Evolutionary conservation across 2,329 filamentous ascomycete species (phyloP).

Genomic region (Ascomycota sp.): DNA sequence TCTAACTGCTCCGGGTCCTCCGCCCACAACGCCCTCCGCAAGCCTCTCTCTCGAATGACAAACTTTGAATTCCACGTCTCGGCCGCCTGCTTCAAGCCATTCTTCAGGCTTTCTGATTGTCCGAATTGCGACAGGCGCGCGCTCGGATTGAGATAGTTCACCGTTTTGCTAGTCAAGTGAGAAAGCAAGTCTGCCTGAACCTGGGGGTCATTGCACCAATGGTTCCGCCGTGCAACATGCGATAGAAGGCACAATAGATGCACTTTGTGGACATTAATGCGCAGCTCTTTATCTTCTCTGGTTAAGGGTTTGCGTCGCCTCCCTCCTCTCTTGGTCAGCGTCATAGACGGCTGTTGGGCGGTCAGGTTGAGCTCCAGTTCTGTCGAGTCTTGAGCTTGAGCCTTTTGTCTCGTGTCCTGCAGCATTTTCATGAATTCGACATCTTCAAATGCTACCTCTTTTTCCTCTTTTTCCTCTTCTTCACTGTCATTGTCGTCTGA

Average conservation of each 20-base stretch:
- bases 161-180: conserved; percentile 41
- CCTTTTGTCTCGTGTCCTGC: conserved; percentile 4
- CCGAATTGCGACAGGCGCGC: conserved; percentile 49
- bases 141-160: conserved; percentile 46
- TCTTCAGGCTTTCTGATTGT: conserved; percentile 52
- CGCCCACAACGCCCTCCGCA: conserved; percentile 53
- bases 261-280: conserved; percentile 62
- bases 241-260: conserved; percentile 67
- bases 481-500: conserved; percentile 21
- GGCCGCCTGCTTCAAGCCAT: conserved; percentile 48
- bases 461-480: conserved; percentile 18
- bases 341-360: conserved; percentile 16
- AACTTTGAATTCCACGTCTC: conserved; percentile 49
- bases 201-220: conserved; percentile 62
- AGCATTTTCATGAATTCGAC: conserved; percentile 18
- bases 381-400: conserved; percentile 8
- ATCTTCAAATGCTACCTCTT: conserved; percentile 21
- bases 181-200: conserved; percentile 44
- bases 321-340: conserved; percentile 8
- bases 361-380: conserved; percentile 31
- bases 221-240: conserved; percentile 56
- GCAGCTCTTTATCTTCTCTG: conserved; percentile 28
- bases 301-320: conserved; percentile 29
- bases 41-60: conserved; percentile 44
- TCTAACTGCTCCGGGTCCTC: conserved; percentile 39